Evolutionary conservation across 2,329 filamentous ascomycete genomes (phyloP).

Genomic region (Albophoma yamanashiensis): DNA sequence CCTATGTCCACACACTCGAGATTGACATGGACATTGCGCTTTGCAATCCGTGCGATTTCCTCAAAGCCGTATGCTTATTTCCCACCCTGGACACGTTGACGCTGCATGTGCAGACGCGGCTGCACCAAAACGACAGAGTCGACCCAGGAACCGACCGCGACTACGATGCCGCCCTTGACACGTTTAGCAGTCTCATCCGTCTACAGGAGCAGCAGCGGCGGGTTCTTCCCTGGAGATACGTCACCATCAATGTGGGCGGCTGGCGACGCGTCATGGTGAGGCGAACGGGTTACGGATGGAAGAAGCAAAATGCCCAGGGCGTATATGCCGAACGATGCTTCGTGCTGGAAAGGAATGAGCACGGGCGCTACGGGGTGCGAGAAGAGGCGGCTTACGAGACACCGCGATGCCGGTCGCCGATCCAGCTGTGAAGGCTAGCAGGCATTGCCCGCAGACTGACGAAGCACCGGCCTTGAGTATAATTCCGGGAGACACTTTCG

Average conservation of each 20-base stretch:
- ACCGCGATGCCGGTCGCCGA: constrained; percentile 8
- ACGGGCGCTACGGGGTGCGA: constrained; percentile 10
- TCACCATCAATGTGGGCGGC: constrained; percentile 37
- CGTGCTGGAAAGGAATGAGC: constrained; percentile 21
- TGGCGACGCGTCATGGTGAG: constrained; percentile 35
- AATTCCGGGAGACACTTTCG: background rate
- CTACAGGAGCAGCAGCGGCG: constrained; percentile 11
- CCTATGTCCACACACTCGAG: constrained; percentile 28
- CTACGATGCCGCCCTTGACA: constrained; percentile 21
- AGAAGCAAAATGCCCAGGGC: constrained; percentile 26
- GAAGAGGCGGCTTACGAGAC: constrained; percentile 18
- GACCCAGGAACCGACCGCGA: constrained; percentile 22
- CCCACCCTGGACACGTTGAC: constrained; percentile 27
- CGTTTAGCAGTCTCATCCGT: constrained; percentile 20
- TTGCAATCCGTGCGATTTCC: constrained; percentile 24
- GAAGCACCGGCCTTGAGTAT: background rate
- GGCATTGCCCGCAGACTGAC: background rate
- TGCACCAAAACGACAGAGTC: constrained; percentile 20
- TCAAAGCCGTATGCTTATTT: constrained; percentile 27
- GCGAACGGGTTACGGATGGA: constrained; percentile 29
- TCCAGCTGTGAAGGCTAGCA: background rate
- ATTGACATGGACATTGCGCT: constrained; percentile 33
- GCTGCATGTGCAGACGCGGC: constrained; percentile 32
- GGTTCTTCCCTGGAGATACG: constrained; percentile 21
- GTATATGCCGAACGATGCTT: constrained; percentile 38